Conservation (phyloP, 2,329 filamentous ascomycete species). For the Pestalotiopsis fici region DNA sequence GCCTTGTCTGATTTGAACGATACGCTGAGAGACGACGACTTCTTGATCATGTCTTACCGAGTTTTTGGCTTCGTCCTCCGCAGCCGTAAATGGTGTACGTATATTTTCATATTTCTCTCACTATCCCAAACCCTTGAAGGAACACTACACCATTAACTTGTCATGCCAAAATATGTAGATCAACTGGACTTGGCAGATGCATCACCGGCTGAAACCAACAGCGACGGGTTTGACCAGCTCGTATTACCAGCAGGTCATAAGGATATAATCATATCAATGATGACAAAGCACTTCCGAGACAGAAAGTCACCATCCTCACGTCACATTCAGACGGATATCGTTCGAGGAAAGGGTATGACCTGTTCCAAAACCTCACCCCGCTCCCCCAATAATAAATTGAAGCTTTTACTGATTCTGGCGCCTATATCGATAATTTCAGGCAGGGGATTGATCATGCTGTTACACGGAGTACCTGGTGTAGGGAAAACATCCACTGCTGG, state of each 20-base stretch:
- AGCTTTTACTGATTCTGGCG: too few relatives aligned
- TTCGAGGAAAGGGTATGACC: neutral
- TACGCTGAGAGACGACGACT: neutral
- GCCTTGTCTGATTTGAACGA: too few relatives aligned
- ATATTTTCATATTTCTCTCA: too few relatives aligned
- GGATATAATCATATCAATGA: neutral
- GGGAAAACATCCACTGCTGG: neutral
- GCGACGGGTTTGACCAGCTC: neutral
- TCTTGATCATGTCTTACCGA: neutral
- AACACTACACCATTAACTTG: too few relatives aligned
- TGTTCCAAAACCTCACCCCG: too few relatives aligned
- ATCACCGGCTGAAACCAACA: too few relatives aligned
- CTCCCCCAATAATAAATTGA: too few relatives aligned
- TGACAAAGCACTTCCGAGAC: neutral
- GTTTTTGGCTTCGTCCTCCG: neutral
- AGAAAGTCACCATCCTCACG: neutral
- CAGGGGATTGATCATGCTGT: neutral
- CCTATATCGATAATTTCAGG: too few relatives aligned
- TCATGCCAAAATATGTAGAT: neutral
- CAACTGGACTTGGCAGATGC: neutral
- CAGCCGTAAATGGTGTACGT: neutral
- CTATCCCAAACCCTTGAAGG: too few relatives aligned
- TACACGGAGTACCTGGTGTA: neutral
- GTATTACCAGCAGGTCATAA: neutral
- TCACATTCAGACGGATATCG: neutral